These are phyloP conservation scores for Paecilomyces niveus DNA, from an alignment of 2,329 filamentous ascomycete genomes.

Conservation along the genomic window DNA sequence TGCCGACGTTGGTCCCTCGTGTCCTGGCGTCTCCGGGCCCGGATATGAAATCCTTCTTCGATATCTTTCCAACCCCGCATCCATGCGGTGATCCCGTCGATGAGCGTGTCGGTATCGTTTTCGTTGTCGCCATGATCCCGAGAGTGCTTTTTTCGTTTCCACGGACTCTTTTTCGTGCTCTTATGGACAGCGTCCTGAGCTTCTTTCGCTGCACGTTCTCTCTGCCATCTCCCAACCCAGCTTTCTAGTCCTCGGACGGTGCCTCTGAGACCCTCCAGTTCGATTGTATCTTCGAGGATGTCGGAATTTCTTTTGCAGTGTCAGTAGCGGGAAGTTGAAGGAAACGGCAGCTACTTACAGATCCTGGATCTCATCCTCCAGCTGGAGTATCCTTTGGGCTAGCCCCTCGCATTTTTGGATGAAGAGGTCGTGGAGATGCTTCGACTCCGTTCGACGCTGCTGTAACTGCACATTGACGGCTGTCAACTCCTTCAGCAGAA, in stretches of 20 bases:
- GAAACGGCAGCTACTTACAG: slow-evolving; percentile 40
- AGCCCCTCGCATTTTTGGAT: slow-evolving; percentile 52
- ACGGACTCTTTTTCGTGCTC: slow-evolving; percentile 8
- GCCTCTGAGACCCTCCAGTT: slow-evolving; percentile 28
- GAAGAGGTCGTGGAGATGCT: slow-evolving; percentile 58
- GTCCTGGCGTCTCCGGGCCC: slow-evolving; percentile 57
- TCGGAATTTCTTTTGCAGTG: slow-evolving; percentile 17
- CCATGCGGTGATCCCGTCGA: slow-evolving; percentile 37
- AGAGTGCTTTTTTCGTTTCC: slow-evolving; percentile 11
- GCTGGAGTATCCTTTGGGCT: slow-evolving; percentile 51
- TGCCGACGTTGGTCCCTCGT: slow-evolving; percentile 24
- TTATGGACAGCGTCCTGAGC: neutral
- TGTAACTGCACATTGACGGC: slow-evolving; percentile 18
- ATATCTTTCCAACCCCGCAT: slow-evolving; percentile 37
- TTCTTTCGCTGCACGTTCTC: slow-evolving; percentile 12
- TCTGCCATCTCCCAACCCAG: slow-evolving; percentile 23
- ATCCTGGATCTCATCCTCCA: slow-evolving; percentile 53
- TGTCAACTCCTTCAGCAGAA: slow-evolving; percentile 19
- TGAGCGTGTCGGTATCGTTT: slow-evolving; percentile 20
- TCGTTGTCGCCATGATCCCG: neutral
- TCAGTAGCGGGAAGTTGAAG: neutral
- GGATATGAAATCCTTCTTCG: slow-evolving; percentile 29
- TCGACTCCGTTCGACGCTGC: slow-evolving; percentile 20
- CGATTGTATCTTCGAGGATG: slow-evolving; percentile 24
- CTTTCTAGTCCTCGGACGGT: slow-evolving; percentile 28